Evolutionary conservation across 306 rosid species (phyloP), one percentile per base, ranked within the genome.

Genomic region (Vicia villosa): DNA sequence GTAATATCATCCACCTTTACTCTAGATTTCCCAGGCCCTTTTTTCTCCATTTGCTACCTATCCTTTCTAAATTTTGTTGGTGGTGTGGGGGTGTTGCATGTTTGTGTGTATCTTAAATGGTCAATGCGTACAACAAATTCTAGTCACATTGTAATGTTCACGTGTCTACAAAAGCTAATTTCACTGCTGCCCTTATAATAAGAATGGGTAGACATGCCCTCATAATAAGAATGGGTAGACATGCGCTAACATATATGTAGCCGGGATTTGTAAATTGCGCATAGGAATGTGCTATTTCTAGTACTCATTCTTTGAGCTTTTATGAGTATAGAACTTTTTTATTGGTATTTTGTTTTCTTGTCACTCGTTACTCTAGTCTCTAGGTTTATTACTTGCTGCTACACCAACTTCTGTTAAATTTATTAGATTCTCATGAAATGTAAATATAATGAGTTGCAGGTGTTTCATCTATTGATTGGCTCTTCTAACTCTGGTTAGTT

Each of bases 381-480:
- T 46, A 52, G 61, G 62, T 42, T 8, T 61, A 45, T 42, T 30
- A 37, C 67, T 34, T 63, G 45, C 51, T 56, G 34, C 40, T 71
- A 14, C 62, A 32, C 63, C 60, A 38, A 22, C 72, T 66, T 63
- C 40, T 15, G 46, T 68, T 69, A 46, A 38, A 74, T 56, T 36
- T 57, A 75, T 45, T 52, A 51, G 40, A 36, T 74, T 73, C 82
- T 82, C 65, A 74, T 57, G 58, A 73, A 55, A 80, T 71, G 43
- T 73, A 70, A 69, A 61, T 72, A 61, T 75, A 73, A 50, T 63
- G 70, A 28, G 38, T 63, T 86, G 81, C 96, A 93, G 98, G 98
- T 93, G 82, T 88, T 93, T 80, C 98, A 93, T 79, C 67, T 88
- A 68, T 78, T 93, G 90, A 83, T 93, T 88, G 97, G 98, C 74